A percentile compares a stretch with the other conserved stretches of the same genome.
These are phyloP conservation scores for Larix sibirica DNA, from an alignment of 83 land plant species.

Conservation along the genomic window DNA sequence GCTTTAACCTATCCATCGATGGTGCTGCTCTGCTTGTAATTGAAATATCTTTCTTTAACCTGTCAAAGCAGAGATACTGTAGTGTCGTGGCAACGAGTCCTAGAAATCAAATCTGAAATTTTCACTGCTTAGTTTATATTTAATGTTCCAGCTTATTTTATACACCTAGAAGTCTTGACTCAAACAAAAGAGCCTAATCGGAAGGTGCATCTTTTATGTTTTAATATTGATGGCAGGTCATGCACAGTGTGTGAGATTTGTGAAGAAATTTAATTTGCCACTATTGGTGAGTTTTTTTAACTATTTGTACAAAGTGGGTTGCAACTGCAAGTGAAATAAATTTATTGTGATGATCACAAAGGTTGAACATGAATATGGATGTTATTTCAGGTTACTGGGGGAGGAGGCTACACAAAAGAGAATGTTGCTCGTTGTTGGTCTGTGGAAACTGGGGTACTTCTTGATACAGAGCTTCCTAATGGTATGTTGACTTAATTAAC, in stretches of 20 bases:
- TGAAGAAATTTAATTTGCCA: conserved; percentile 92
- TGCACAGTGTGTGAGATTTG: conserved; percentile 95
- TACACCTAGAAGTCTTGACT: neutral
- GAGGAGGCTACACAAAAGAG: conserved; percentile 99
- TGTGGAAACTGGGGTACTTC: conserved; percentile 93
- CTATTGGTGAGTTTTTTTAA: conserved; percentile 64
- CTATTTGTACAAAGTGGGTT: neutral
- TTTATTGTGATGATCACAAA: neutral
- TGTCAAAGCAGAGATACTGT: neutral
- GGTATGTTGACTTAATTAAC: conserved; percentile 38
- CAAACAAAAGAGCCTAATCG: neutral
- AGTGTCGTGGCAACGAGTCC: neutral
- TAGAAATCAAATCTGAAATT: neutral
- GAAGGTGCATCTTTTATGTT: conserved; percentile 2
- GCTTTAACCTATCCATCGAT: conserved; percentile 99
- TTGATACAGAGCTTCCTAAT: conserved; percentile 94
- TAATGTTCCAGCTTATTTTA: neutral
- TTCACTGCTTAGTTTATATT: neutral
- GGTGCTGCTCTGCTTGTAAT: conserved; percentile 57
- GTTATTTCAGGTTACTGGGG: conserved; percentile 88
- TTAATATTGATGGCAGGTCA: conserved; percentile 58
- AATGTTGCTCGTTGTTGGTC: conserved; percentile 99
- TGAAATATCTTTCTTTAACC: conserved; percentile 1
- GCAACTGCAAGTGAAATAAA: neutral
- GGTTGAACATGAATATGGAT: neutral